Evolutionary conservation across 495 filamentous ascomycete species (phyloP), one percentile per base, ranked within the genome.

Genomic region (Annulohypoxylon bovei): DNA sequence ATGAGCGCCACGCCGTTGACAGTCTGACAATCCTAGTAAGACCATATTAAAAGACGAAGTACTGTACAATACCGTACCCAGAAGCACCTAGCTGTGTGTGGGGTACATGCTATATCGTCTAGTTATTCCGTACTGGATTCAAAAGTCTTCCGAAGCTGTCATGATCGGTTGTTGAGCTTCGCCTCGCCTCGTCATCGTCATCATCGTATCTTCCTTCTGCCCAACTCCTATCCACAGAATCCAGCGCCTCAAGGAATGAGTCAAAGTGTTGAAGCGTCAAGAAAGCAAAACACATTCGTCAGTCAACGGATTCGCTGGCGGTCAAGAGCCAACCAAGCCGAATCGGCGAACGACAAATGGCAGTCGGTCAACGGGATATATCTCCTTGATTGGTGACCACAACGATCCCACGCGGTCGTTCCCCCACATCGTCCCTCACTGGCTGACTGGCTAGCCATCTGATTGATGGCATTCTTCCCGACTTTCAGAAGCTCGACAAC

Each of bases 251-350:
- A 55, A 50, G 33, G 46, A 50, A 28, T 23, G 3, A 28, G 23
- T 50, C 4, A 11, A 55, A 20, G 56, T 16, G 22, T 18, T 59
- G 6, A 37, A 52, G 63, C 52, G 54, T 28, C 42, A 65, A 58
- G 25, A 32, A 50, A 74, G 53, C 65, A 4, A 4, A 18, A 55
- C 16, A 9, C 62, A 40, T 42, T 30, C 23, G 47, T 47, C 37
- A 67, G 27, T 59, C 52, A 59, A 54, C 18, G 35, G 35, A 39
- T 57, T 16, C 53, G 56, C 53, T 57, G 66, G 70, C 63, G 72
- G 73, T 75, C 70, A 67, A 39, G 72, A 68, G 61, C 75, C 72
- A 77, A 75, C 67, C 39, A 25, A 49, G 49, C 49, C 50, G 56
- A 49, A 22, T 50, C 62, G 68, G 46, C 62, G 30, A 32, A 16